Base-by-base conservation (phyloP, 768 basidiomycete genomes). In the Vararia minispora region DNA sequence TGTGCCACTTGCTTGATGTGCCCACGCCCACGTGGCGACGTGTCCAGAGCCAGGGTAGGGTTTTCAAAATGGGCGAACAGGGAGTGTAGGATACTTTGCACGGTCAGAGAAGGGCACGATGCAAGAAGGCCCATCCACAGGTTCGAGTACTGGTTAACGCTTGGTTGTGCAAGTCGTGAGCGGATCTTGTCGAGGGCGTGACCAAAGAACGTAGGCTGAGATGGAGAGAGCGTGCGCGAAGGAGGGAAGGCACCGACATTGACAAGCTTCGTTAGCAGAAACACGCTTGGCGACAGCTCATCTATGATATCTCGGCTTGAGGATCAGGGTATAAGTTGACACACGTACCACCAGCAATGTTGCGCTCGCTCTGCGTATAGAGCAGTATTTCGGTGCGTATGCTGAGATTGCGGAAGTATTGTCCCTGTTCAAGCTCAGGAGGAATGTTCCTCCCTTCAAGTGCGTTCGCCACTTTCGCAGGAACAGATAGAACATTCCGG, bases 391-490 rank as follows among this genome's bases (percentile, higher is more conserved):
- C 76, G 17, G 62, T 68, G 28, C 79, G 66, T 33, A 62, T 33
- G 44, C 71, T 66, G 18, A 86, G 38, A 30, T 62, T 50, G 37
- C 69, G 63, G 52, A 75, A 72, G 56, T 81, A 86, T 4, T 49
- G 46, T 13, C 68, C 69, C 45, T 75, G 64, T 51, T 76, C 68
- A 31, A 95, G 58, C 13, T 46, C 52, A 13, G 49, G 42, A 1
- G 80, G 80, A 2, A 70, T 50, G 21, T 50, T 52, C 32, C 61
- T 61, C 16, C 60, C 63, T 21, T 63, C 70, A 24, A 77, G 55
- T 2, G 72, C 69, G 58, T 97, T 95, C 17, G 83, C 79, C 6
- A 83, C 74, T 56, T 77, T 88, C n/a, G 65, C 63, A 24, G 92
- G 89, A 6, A 92, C 58, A 12, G 73, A 65, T 35, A 78, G 64